phyloP scores from a whole-genome alignment of 805 yeast species.

The Metahyphopichia silvanorum region DNA sequence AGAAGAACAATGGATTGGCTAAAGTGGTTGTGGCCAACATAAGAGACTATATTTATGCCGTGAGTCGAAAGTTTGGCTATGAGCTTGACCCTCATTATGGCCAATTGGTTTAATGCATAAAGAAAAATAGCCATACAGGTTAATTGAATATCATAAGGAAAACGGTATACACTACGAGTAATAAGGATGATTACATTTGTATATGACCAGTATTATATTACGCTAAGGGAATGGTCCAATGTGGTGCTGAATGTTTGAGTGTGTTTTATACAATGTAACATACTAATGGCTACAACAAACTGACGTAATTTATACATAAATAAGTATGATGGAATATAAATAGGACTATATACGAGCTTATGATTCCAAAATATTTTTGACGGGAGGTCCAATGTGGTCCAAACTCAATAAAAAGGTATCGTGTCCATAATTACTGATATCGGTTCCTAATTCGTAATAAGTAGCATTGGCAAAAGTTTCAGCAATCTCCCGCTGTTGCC shows the following conservation, averaged over 20 bases:
- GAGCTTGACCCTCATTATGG: slow-evolving; percentile 60
- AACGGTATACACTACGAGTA: no score
- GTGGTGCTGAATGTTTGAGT: no score
- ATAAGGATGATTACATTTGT: no score
- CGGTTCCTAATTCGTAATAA: slow-evolving; percentile 74
- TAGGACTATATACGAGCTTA: no score
- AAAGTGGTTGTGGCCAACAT: slow-evolving; percentile 57
- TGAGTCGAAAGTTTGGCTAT: slow-evolving; percentile 58
- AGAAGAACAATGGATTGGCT: slow-evolving; percentile 55
- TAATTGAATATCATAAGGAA: no score
- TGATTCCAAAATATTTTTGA: no score
- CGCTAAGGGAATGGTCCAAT: no score
- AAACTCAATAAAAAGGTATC: slow-evolving; percentile 83
- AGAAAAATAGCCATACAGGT: background rate
- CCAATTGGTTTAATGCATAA: slow-evolving; percentile 31
- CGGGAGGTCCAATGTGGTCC: slow-evolving; percentile 77
- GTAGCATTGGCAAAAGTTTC: slow-evolving; percentile 49
- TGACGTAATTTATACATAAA: no score
- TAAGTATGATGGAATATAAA: no score
- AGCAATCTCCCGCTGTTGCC: slow-evolving; percentile 88
- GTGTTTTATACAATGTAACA: no score
- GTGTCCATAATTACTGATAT: slow-evolving; percentile 82
- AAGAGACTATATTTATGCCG: slow-evolving; percentile 44
- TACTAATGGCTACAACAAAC: no score
- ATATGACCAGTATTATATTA: no score